phyloP scores from a whole-genome alignment of 441 rosid genomes.

The Erodium trifolium region DNA sequence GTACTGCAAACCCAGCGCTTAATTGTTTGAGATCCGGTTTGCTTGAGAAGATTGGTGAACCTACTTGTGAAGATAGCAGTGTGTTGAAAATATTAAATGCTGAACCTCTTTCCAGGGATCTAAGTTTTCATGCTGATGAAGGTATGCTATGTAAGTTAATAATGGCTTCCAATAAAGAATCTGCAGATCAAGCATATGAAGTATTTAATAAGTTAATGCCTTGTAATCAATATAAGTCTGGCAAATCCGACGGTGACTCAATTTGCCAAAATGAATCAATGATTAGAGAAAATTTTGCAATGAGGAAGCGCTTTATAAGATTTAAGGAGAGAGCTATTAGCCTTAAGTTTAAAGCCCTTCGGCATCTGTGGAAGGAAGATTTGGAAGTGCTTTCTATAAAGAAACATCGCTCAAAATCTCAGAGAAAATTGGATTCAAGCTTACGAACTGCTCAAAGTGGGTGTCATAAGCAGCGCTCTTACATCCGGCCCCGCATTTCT shows the following conservation, averaged over 20 bases:
- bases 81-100: slow-evolving; percentile 15
- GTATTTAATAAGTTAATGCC: slow-evolving; percentile 49
- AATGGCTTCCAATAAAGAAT: slow-evolving; percentile 53
- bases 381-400: slow-evolving; percentile 38
- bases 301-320: slow-evolving; percentile 37
- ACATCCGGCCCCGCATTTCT: slow-evolving; percentile 53
- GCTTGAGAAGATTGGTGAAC: slow-evolving; percentile 13
- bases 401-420: slow-evolving; percentile 57
- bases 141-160: slow-evolving; percentile 33
- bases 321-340: slow-evolving; percentile 71
- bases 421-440: slow-evolving; percentile 51
- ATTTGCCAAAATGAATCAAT: slow-evolving; percentile 29
- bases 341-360: slow-evolving; percentile 73
- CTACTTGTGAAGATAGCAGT: slow-evolving; percentile 26
- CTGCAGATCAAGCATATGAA: slow-evolving; percentile 49
- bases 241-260: slow-evolving; percentile 24
- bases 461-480: slow-evolving; percentile 50
- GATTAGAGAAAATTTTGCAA: slow-evolving; percentile 40
- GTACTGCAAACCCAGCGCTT: slow-evolving; percentile 17
- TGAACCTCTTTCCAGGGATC: slow-evolving; percentile 23
- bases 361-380: slow-evolving; percentile 83
- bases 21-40: neutral
- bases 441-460: slow-evolving; percentile 41
- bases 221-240: slow-evolving; percentile 29
- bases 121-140: slow-evolving; percentile 22